Percentiles rank a stretch among this genome's conserved stretches.
These are phyloP conservation scores for Rutstroemia sp. DNA, from an alignment of 2,329 filamentous ascomycete genomes.

Conservation along the genomic window DNA sequence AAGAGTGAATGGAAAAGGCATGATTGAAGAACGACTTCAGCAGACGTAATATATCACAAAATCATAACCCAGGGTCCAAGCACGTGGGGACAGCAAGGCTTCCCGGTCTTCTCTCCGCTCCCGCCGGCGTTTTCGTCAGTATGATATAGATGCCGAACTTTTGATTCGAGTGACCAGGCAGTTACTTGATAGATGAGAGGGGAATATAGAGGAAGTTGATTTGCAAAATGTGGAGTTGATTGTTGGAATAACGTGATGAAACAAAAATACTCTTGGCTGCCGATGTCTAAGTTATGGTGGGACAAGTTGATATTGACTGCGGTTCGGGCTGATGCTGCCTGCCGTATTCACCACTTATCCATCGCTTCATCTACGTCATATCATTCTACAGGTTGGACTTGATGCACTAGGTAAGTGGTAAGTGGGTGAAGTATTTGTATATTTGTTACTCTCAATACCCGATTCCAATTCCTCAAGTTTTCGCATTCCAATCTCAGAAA, in stretches of 20 bases:
- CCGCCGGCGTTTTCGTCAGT: no score
- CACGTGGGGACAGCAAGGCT: neutral
- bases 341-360: neutral
- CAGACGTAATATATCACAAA: neutral
- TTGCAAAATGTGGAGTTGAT: no score
- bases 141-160: no score
- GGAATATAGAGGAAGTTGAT: no score
- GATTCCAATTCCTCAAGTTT: no score
- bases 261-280: neutral
- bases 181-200: neutral
- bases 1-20: conserved; percentile 85
- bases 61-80: neutral
- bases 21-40: conserved; percentile 31
- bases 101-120: neutral
- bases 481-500: no score
- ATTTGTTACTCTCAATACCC: neutral
- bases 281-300: neutral
- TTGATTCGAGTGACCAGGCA: no score
- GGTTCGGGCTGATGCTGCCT: neutral
- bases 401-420: neutral
- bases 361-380: neutral
- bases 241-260: neutral
- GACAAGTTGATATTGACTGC: neutral
- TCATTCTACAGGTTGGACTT: no score
- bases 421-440: neutral